phyloP scores from a whole-genome alignment of 1,139 yeast species.

The Candida freyschussii region DNA sequence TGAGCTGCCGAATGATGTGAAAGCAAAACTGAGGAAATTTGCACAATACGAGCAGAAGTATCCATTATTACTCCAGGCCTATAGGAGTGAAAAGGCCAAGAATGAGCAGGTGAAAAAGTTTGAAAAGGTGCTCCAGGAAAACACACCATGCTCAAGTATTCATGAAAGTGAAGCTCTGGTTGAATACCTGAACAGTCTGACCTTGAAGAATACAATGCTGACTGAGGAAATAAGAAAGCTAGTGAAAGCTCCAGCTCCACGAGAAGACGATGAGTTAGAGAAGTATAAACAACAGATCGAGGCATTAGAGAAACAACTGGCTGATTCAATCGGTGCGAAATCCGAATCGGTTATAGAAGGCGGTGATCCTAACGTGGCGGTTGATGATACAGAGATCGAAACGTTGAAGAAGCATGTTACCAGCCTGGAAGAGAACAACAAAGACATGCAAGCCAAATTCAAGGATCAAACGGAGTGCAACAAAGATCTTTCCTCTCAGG shows the following conservation, averaged over 20 bases:
- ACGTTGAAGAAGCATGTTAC: too few species aligned
- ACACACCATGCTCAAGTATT: slow-evolving; percentile 75
- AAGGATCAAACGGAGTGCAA: too few species aligned
- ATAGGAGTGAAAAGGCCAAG: slow-evolving; percentile 72
- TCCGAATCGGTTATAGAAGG: too few species aligned
- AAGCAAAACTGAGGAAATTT: slow-evolving; percentile 67
- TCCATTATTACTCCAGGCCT: slow-evolving; percentile 78
- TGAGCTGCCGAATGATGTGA: slow-evolving; percentile 43
- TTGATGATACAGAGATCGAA: too few species aligned
- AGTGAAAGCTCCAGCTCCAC: slow-evolving; percentile 24
- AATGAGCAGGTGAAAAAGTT: slow-evolving; percentile 57
- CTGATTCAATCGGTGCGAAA: too few species aligned
- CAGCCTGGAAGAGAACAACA: too few species aligned
- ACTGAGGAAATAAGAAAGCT: slow-evolving; percentile 37
- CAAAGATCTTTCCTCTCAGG: too few species aligned
- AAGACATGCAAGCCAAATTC: too few species aligned
- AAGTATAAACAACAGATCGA: too few species aligned
- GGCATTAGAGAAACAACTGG: too few species aligned
- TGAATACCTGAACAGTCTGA: slow-evolving; percentile 63
- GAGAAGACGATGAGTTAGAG: too few species aligned
- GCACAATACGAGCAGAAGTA: slow-evolving; percentile 86
- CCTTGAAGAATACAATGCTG: slow-evolving; percentile 52
- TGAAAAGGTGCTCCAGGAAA: slow-evolving; percentile 68
- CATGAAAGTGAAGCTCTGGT: slow-evolving; percentile 61
- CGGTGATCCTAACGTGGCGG: too few species aligned